Evolutionary conservation across 352 stramenopile species (phyloP).

Genomic region (Globisporangium nunn): DNA sequence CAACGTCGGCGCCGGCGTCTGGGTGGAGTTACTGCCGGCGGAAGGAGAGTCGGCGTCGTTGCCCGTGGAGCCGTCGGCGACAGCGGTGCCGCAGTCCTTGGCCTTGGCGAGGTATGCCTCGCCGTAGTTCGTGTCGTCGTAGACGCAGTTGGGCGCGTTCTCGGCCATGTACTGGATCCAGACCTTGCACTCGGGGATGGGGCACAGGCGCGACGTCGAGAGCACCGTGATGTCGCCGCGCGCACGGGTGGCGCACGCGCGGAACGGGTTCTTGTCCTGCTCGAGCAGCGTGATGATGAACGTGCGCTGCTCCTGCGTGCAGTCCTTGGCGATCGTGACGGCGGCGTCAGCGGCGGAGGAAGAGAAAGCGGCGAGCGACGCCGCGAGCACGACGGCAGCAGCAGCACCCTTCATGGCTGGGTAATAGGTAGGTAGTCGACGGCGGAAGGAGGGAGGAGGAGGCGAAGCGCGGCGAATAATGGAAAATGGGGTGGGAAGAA

Average conservation of each 20-base stretch:
- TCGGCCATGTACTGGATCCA: constrained; percentile 57
- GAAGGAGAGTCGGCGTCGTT: constrained; percentile 1
- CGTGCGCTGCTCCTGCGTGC: constrained; percentile 41
- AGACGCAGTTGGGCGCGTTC: constrained; percentile 50
- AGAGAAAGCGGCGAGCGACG: constrained; percentile 2
- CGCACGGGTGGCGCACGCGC: constrained; percentile 42
- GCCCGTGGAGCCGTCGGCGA: constrained; percentile 6
- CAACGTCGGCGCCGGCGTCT: constrained; percentile 6
- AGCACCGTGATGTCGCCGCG: constrained; percentile 43
- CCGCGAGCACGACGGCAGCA: constrained; percentile 14
- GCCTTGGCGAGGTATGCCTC: constrained; percentile 33
- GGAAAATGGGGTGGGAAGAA: not conserved
- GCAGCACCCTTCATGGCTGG: constrained; percentile 31
- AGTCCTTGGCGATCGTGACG: constrained; percentile 29
- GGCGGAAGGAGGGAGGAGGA: not conserved
- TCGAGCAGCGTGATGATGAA: constrained; percentile 47
- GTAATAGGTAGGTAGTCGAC: constrained; percentile 11
- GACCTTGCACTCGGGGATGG: constrained; percentile 33
- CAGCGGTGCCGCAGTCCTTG: constrained; percentile 28
- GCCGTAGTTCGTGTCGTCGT: constrained; percentile 59
- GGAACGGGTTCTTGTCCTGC: constrained; percentile 49
- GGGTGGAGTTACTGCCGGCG: constrained; percentile 8
- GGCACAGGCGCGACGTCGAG: constrained; percentile 44
- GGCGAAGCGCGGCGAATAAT: constrained; percentile 9
- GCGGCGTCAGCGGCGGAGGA: constrained; percentile 6